A percentile compares a stretch with the other conserved stretches of the same genome.
phyloP scores from a whole-genome alignment of 352 stramenopile species.

The Phytophthora constricta region DNA sequence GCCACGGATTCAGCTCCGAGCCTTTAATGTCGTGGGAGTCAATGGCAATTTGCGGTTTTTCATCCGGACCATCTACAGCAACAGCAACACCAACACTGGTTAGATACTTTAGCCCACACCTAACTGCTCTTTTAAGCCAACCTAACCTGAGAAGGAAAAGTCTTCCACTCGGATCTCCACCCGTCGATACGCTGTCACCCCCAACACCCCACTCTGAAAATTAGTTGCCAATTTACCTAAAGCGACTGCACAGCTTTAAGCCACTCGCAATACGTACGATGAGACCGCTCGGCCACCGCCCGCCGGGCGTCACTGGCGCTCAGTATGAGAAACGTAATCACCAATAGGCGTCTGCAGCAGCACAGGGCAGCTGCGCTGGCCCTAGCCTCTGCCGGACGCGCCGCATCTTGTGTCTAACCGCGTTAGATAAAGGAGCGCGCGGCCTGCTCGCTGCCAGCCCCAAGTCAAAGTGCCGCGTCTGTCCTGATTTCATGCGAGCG shows the following conservation, averaged over 20 bases:
- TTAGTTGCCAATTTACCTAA: background rate
- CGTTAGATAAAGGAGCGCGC: too few species aligned
- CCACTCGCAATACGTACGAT: conserved; percentile 34
- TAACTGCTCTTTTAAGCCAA: background rate
- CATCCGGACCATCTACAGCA: conserved; percentile 45
- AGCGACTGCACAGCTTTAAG: background rate
- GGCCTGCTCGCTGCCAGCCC: conserved; percentile 2
- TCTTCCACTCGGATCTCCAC: conserved; percentile 74
- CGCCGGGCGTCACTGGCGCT: conserved; percentile 46
- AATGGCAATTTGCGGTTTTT: conserved; percentile 54
- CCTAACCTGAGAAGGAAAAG: conserved; percentile 64
- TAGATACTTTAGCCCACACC: background rate
- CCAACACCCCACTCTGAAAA: conserved; percentile 4
- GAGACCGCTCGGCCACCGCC: conserved; percentile 38
- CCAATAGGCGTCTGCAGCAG: conserved; percentile 31
- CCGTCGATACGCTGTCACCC: conserved; percentile 30
- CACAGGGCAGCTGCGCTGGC: conserved; percentile 11
- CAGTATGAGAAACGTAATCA: conserved; percentile 33
- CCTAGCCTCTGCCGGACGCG: conserved; percentile 8
- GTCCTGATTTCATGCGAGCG: conserved; percentile 46
- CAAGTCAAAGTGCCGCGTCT: conserved; percentile 41
- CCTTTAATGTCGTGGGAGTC: conserved; percentile 65
- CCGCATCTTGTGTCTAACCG: conserved; percentile 29
- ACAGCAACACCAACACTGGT: background rate
- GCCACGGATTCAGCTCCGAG: conserved; percentile 48